A percentile compares a stretch with the other conserved stretches of the same genome.
Conservation (phyloP, 2,329 filamentous ascomycete genomes). For the Claviceps arundinis region DNA sequence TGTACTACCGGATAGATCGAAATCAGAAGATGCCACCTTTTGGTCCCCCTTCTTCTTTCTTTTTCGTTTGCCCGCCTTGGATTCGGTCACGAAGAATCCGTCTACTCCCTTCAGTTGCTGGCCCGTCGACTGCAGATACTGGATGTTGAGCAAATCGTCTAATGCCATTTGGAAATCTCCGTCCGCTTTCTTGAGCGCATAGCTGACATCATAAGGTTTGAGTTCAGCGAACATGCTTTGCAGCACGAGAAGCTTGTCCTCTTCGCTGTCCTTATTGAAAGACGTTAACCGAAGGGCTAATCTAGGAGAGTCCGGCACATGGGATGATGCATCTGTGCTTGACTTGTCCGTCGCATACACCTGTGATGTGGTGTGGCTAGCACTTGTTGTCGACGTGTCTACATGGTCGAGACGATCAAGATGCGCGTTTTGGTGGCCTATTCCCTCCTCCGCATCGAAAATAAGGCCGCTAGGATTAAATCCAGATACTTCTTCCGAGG, state of each 20-base stretch:
- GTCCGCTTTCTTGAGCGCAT: constrained; percentile 52
- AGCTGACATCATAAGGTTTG: constrained; percentile 49
- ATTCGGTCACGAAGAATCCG: constrained; percentile 53
- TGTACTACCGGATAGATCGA: constrained; percentile 8
- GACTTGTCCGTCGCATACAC: constrained; percentile 14
- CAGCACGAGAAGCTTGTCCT: constrained; percentile 51
- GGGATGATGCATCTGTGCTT: constrained; percentile 15
- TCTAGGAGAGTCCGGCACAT: constrained; percentile 10
- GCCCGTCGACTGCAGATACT: constrained; percentile 58
- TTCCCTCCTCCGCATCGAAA: constrained; percentile 20
- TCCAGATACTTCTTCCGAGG: constrained; percentile 54
- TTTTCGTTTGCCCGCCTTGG: constrained; percentile 21
- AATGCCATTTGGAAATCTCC: constrained; percentile 58
- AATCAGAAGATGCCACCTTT: constrained; percentile 9
- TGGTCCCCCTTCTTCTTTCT: constrained; percentile 23
- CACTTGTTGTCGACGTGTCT: constrained; percentile 14
- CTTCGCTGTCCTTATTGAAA: constrained; percentile 31
- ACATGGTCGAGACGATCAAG: constrained; percentile 1
- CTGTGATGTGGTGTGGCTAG: constrained; percentile 16
- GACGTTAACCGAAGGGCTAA: constrained; percentile 17
- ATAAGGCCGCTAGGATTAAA: constrained; percentile 69
- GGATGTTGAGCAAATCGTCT: constrained; percentile 67
- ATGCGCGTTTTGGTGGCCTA: constrained; percentile 3
- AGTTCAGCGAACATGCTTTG: constrained; percentile 59
- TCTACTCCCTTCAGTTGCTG: constrained; percentile 64